These are phyloP conservation scores for Jackrogersella multiformis DNA, from an alignment of 495 filamentous ascomycete species.

Conservation along the genomic window DNA sequence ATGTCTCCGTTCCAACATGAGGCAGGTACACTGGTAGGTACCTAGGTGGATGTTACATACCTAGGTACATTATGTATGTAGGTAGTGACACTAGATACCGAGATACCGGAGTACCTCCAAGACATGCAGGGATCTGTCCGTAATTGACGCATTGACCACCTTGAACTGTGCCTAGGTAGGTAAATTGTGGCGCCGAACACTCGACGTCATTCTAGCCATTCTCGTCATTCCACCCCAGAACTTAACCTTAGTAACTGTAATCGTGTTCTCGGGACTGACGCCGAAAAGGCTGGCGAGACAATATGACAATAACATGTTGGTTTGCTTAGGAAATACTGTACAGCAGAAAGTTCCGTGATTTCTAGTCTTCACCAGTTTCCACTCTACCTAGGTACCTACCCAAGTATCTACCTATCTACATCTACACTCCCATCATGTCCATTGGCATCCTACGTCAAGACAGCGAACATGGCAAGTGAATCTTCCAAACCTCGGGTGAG, in stretches of 20 bases:
- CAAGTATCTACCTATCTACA: too few relatives aligned
- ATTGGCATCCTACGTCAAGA: slow-evolving; percentile 23
- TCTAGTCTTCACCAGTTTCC: background rate
- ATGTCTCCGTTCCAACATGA: slow-evolving; percentile 7
- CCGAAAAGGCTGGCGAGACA: slow-evolving; percentile 21
- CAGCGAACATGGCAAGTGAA: slow-evolving; percentile 47
- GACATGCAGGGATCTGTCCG: slow-evolving; percentile 2
- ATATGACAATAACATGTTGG: slow-evolving; percentile 7
- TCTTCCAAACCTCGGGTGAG: slow-evolving; percentile 33
- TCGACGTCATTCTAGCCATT: slow-evolving; percentile 33
- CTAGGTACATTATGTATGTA: too few relatives aligned
- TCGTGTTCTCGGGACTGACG: slow-evolving; percentile 3
- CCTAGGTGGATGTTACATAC: background rate
- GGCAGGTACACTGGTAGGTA: background rate
- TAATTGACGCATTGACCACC: background rate
- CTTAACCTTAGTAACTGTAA: background rate
- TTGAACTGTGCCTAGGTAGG: background rate
- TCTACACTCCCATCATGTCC: slow-evolving; percentile 23
- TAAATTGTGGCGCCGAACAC: slow-evolving; percentile 10
- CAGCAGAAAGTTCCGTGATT: background rate
- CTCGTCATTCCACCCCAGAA: slow-evolving; percentile 5
- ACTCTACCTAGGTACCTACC: too few relatives aligned
- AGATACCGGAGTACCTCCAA: background rate
- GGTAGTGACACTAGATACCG: too few relatives aligned
- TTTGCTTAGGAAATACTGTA: background rate